Conservation (phyloP, 495 filamentous ascomycete species). For the Choiromyces venosus region DNA sequence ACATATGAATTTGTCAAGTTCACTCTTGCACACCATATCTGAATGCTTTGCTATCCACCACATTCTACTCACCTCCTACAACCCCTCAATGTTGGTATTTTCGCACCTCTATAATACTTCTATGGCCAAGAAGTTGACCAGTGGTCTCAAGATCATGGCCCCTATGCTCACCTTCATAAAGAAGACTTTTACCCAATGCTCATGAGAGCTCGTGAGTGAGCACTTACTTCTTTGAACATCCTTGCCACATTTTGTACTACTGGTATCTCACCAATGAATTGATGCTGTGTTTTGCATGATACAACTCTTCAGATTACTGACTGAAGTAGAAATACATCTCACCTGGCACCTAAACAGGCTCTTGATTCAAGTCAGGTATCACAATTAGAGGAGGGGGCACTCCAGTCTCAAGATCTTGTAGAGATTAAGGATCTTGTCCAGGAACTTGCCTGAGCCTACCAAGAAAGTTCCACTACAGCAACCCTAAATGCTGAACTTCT, state of each 20-base stretch:
- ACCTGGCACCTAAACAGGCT: too few relatives aligned
- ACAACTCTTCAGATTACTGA: too few relatives aligned
- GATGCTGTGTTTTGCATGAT: too few relatives aligned
- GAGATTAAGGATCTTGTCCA: too few relatives aligned
- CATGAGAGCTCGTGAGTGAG: background rate
- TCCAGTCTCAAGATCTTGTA: too few relatives aligned
- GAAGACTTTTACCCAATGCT: constrained; percentile 13
- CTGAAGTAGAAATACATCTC: too few relatives aligned
- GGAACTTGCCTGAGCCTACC: too few relatives aligned
- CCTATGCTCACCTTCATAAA: background rate
- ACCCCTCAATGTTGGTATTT: constrained; percentile 15
- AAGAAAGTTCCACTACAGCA: too few relatives aligned
- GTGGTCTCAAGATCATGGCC: background rate
- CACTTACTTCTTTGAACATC: constrained; percentile 16
- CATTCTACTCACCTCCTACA: constrained; percentile 15
- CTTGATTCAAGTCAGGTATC: too few relatives aligned
- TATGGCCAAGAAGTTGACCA: background rate
- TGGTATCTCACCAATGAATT: too few relatives aligned
- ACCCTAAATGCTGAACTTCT: too few relatives aligned
- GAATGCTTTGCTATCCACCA: constrained; percentile 1
- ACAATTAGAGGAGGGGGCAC: too few relatives aligned
- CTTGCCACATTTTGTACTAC: constrained; percentile 6
- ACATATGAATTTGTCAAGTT: background rate
- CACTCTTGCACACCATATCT: constrained; percentile 18
- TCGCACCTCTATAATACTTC: constrained; percentile 8